Evolutionary conservation across 805 yeast genomes (phyloP).

Genomic region (Yamadazyma takamatsuzukensis): DNA sequence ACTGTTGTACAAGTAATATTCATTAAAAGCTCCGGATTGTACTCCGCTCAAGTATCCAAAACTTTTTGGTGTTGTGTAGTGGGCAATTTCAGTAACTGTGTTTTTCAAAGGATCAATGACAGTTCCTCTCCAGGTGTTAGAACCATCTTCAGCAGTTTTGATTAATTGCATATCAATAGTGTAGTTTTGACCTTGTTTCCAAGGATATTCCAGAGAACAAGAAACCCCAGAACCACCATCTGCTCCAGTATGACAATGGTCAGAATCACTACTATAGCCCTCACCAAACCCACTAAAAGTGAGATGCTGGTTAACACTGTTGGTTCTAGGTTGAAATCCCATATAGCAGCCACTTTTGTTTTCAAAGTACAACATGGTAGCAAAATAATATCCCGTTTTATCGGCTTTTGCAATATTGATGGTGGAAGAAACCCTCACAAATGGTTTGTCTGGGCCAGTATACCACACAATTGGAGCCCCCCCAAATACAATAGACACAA

Average conservation of each 20-base stretch:
- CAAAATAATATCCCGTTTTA: constrained; percentile 11
- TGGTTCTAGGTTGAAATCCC: constrained; percentile 12
- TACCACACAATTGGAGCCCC: too few species aligned
- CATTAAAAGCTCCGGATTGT: constrained; percentile 4
- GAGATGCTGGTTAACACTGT: constrained; percentile 7
- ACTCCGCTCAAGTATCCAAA: constrained; percentile 5
- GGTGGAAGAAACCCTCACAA: constrained; percentile 3
- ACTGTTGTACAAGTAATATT: constrained; percentile 5
- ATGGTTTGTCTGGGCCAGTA: too few species aligned
- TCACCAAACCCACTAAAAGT: constrained; percentile 12
- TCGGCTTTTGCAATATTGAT: constrained; percentile 8
- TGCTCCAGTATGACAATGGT: constrained; percentile 9
- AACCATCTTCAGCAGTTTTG: constrained; percentile 2
- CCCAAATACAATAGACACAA: too few species aligned
- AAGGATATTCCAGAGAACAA: constrained; percentile 7
- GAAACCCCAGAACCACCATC: constrained; percentile 12
- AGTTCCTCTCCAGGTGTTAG: constrained; percentile 11
- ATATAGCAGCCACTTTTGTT: constrained; percentile 8
- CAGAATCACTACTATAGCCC: constrained; percentile 2
- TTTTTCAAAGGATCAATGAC: constrained; percentile 10
- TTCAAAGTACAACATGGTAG: constrained; percentile 6
- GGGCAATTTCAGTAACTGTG: constrained; percentile 4
- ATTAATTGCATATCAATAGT: constrained; percentile 6
- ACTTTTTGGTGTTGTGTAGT: constrained; percentile 7
- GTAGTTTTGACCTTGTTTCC: constrained; percentile 11